Evolutionary conservation across 176 grass and related monocot species (phyloP).

Genomic region (Triticum dicoccoides): DNA sequence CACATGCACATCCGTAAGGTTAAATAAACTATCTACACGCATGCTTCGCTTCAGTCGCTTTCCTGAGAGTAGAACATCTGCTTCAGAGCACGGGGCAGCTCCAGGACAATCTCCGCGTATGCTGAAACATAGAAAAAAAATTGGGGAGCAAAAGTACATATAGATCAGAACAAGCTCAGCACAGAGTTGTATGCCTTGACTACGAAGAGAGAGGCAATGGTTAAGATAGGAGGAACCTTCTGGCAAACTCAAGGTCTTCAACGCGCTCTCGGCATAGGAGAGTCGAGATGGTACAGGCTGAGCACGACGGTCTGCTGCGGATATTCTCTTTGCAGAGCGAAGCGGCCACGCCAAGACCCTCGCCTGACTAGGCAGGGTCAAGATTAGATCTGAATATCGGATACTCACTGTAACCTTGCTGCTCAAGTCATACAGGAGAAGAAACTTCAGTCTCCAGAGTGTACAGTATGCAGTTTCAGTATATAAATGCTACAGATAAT

Average conservation of each 20-base stretch:
- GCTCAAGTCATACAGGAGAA: conserved; percentile 29
- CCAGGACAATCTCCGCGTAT: conserved; percentile 89
- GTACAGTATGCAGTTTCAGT: neutral
- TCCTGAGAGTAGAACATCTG: conserved; percentile 50
- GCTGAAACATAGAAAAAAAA: conserved; percentile 33
- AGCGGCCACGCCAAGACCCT: conserved; percentile 93
- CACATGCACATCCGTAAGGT: neutral
- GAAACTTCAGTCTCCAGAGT: conserved; percentile 6
- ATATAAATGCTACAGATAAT: conserved; percentile 1
- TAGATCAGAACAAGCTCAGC: conserved; percentile 21
- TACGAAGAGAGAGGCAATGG: neutral
- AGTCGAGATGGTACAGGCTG: conserved; percentile 62
- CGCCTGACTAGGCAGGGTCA: conserved; percentile 67
- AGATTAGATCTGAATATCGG: conserved; percentile 67
- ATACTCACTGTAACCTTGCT: conserved; percentile 89
- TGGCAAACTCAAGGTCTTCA: conserved; percentile 73
- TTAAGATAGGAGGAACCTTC: conserved; percentile 54
- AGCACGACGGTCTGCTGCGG: conserved; percentile 24
- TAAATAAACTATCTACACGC: neutral
- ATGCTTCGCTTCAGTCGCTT: conserved; percentile 39
- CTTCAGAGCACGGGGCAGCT: conserved; percentile 67
- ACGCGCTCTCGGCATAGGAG: conserved; percentile 75
- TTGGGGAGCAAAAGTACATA: neutral
- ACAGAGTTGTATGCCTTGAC: neutral
- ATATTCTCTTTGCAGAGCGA: conserved; percentile 62